A percentile compares a stretch with the other conserved stretches of the same genome.
phyloP scores from a whole-genome alignment of 306 rosid genomes.

The Quercus glauca region DNA sequence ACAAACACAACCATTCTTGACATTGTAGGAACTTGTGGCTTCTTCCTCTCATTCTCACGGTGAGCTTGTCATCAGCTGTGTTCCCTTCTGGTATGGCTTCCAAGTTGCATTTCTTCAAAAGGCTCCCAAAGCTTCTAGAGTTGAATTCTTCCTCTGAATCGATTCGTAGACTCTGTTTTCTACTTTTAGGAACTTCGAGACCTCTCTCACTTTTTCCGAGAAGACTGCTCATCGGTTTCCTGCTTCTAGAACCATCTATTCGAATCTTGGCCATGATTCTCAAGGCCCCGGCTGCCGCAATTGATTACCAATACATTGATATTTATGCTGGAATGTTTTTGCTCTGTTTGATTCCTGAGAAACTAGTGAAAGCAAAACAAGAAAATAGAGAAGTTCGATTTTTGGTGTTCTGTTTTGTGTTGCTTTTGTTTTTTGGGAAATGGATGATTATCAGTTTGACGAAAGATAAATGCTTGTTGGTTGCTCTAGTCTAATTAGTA shows the following conservation, averaged over 20 bases:
- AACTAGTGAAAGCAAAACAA: too few relatives aligned
- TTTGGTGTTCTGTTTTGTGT: too few relatives aligned
- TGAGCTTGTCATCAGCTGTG: neutral
- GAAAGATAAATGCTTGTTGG: too few relatives aligned
- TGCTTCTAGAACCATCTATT: conserved; percentile 52
- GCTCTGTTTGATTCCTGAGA: too few relatives aligned
- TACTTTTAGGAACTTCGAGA: conserved; percentile 33
- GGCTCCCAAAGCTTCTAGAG: conserved; percentile 42
- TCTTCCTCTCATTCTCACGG: too few relatives aligned
- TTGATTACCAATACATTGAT: conserved; percentile 58
- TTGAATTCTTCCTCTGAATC: conserved; percentile 22
- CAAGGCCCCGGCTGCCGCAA: conserved; percentile 46
- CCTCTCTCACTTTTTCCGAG: conserved; percentile 29
- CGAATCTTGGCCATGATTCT: conserved; percentile 39
- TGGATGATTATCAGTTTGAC: too few relatives aligned
- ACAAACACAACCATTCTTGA: too few relatives aligned
- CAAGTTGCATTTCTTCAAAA: conserved; percentile 39
- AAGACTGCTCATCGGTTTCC: conserved; percentile 6
- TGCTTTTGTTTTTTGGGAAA: too few relatives aligned
- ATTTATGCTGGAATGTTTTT: neutral
- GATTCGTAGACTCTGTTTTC: neutral
- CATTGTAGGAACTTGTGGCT: too few relatives aligned
- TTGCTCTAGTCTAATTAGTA: too few relatives aligned
- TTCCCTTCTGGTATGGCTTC: conserved; percentile 42
- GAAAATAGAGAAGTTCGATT: too few relatives aligned